Base-by-base conservation (phyloP, 2,329 filamentous ascomycete species). In the Ustulina deusta region DNA sequence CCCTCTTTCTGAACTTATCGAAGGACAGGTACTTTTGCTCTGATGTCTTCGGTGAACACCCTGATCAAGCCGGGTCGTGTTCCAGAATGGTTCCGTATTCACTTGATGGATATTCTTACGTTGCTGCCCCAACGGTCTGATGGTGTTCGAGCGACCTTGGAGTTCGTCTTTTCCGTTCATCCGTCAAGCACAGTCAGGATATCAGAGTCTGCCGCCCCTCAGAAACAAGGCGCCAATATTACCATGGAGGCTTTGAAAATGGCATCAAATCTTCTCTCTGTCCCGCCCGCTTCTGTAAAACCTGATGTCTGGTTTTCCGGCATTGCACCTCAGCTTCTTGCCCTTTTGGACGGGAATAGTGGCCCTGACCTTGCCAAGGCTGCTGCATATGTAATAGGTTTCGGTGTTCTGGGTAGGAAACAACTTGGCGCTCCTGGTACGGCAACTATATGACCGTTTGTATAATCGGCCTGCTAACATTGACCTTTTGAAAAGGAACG, bases 91-190 rank as follows among this genome's bases (percentile, higher is more conserved):
- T 81, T 92, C n/a, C 86, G 85, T 49, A 72, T 83, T 20, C 83
- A 83, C 48, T 75, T 93, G 1, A 82, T 90, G 72, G 83, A 83
- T 64, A 82, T 86, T 13, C 82, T 93, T 51, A 88, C 89, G 1
- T 76, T 83, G 13, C 74, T 93, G 10, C 90, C 91, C 0, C 81
- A 92, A 29, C 83, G 90, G 3, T 79, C 81, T 2, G 84, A 88
- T 68, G 91, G 91, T 20, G 89, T 93, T 15, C 85, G 90, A 38
- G 85, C 87, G 29, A 90, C 89, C 0, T 82, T 93, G 68, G 90
- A 93, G 74, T 93, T 93, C 74, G 83, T 93, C 40, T 90, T 92
- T 65, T 85, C 90, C 1, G 88, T 91, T 6, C 90, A 92, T 68
- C 87, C 90, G 0, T 84, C 86, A 68, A 83, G 81, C 70, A 79